Evolutionary conservation across 805 yeast species (phyloP), one percentile per base, ranked within the genome.

Genomic region (Ogataea neopini): DNA sequence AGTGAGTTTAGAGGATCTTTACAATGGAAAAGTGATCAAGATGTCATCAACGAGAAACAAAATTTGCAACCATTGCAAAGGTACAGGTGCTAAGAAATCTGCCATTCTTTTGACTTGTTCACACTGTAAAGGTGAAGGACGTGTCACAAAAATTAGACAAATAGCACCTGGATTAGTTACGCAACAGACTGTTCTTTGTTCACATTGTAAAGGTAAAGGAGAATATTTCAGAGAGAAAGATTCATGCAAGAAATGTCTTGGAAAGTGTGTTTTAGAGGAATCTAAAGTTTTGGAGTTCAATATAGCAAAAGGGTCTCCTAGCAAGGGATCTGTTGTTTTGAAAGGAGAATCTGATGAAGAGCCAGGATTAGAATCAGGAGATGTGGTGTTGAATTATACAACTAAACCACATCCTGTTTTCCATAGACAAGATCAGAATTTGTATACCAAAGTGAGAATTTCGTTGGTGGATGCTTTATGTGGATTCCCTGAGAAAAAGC

Each of bases 381-480:
- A 89, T 68, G 82, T 92, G 14, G 71, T 84, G 2, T 72, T 94
- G 53, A 75, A 74, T 0, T 80, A 86, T 44, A 71, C 72, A 39
- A 79, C 80, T 52, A 71, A 74, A 47, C 43, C 56, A 3, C 79
- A 83, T 60, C 57, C 67, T 1, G 58, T 55, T 1, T 84, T 89
- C 58, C 36, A 53, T 13, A 52, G 69, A 47, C 72, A 74, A 35
- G 84, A 80, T 7, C 66, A 80, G 52, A 92, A 91, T 63, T 67
- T 94, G 43, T 79, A 79, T 54, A 75, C 88, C 2, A 70, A 74
- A 23, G 67, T 83, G 33, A 71, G 70, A 6, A 78, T 92, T 33
- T 73, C 95, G 2, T 70, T 92, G 43, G 80, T 80, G 11, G 98
- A 92, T 54, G 84, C 97, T 0, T 71, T 92, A n/a, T 78, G 88